These are phyloP conservation scores for Austroboletus eburneus DNA, from an alignment of 768 basidiomycete species.

Conservation along the genomic window DNA sequence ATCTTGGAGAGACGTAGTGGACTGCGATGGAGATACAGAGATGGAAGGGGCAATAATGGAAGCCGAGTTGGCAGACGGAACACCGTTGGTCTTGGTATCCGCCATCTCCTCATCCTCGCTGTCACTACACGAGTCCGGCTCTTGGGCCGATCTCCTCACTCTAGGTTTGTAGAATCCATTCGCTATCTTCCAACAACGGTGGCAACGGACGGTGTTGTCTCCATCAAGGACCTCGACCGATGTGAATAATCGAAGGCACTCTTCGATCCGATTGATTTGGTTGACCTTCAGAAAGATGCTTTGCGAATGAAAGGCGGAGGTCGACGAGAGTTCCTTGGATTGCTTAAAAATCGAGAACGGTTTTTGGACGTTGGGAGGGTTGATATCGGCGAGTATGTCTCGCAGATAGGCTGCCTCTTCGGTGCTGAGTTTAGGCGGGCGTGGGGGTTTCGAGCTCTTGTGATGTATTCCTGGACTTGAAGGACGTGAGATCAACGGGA, in stretches of 20 bases:
- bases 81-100: slow-evolving; percentile 19
- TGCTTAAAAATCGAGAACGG: slow-evolving; percentile 52
- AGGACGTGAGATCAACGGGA: slow-evolving; percentile 26
- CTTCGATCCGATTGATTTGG: slow-evolving; percentile 42
- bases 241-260: slow-evolving; percentile 84
- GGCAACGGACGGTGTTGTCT: slow-evolving; percentile 92
- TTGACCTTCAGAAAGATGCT: slow-evolving; percentile 28
- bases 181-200: slow-evolving; percentile 90
- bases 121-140: slow-evolving; percentile 30
- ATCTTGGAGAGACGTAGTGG: slow-evolving; percentile 38
- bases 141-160: slow-evolving; percentile 15
- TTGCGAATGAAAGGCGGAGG: slow-evolving; percentile 16
- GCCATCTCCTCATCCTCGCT: slow-evolving; percentile 32
- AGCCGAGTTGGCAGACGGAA: slow-evolving; percentile 3
- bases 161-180: slow-evolving; percentile 53
- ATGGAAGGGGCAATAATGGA: background rate
- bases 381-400: slow-evolving; percentile 62
- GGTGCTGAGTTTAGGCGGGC: slow-evolving; percentile 49
- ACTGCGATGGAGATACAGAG: slow-evolving; percentile 22
- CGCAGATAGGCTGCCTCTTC: slow-evolving; percentile 67
- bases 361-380: slow-evolving; percentile 36
- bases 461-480: slow-evolving; percentile 30
- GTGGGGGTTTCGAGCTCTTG: slow-evolving; percentile 39
- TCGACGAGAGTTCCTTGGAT: slow-evolving; percentile 24
- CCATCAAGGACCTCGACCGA: slow-evolving; percentile 91